These are phyloP conservation scores for Scleromitrula shiraiana DNA, from an alignment of 2,329 filamentous ascomycete genomes.

Conservation along the genomic window DNA sequence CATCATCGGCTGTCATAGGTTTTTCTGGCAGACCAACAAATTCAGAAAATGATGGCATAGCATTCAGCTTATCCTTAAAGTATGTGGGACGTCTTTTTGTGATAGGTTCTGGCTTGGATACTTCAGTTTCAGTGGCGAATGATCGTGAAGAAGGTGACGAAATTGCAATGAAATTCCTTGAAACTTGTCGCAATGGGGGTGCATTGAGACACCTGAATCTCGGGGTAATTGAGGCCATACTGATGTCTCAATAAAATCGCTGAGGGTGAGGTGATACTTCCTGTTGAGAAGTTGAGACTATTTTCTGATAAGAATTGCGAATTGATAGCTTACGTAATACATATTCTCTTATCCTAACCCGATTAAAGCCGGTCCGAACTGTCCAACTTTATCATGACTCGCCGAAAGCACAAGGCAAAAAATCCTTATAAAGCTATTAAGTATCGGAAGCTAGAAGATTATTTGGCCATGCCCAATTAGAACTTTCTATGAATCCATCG, in stretches of 20 bases:
- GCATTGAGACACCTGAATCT: conserved; percentile 26
- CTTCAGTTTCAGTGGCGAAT: conserved; percentile 27
- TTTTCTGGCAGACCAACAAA: conserved; percentile 41
- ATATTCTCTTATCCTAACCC: too few species aligned
- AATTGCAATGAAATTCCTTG: conserved; percentile 16
- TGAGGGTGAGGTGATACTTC: background rate
- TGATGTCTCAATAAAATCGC: background rate
- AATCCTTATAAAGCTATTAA: too few species aligned
- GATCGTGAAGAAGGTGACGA: conserved; percentile 16
- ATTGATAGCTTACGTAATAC: conserved; percentile 4
- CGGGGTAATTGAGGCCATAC: conserved; percentile 21
- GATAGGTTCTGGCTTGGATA: conserved; percentile 16
- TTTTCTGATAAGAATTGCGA: conserved; percentile 7
- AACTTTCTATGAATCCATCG: too few species aligned
- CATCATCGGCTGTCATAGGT: conserved; percentile 43
- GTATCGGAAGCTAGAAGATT: too few species aligned
- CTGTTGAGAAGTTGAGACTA: conserved; percentile 5
- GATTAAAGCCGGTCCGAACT: too few species aligned
- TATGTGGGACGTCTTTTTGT: conserved; percentile 29
- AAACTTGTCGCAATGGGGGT: conserved; percentile 21
- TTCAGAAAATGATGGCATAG: conserved; percentile 49
- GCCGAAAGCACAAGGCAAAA: too few species aligned
- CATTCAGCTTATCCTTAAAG: conserved; percentile 30
- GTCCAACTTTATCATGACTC: too few species aligned
- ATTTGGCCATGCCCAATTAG: too few species aligned